Conservation (phyloP, 1,139 yeast genomes). For the Candida tetrigidarum region DNA sequence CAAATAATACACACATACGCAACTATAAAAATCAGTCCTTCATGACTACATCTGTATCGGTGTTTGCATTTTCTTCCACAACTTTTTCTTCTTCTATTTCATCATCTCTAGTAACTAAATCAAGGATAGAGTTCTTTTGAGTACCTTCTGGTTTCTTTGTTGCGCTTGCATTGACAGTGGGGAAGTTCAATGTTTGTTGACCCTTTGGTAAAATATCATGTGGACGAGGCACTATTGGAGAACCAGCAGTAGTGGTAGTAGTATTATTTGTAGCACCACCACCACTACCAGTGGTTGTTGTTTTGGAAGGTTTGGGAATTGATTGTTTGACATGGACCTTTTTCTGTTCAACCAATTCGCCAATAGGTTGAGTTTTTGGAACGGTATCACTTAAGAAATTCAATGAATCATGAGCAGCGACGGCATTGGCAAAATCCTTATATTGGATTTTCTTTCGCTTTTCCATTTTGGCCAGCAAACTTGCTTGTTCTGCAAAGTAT, state of each 20-base stretch:
- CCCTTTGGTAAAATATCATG: conserved; percentile 34
- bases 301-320: not conserved
- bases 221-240: conserved; percentile 10
- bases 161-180: conserved; percentile 15
- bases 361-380: conserved; percentile 63
- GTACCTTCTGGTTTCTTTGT: conserved; percentile 19
- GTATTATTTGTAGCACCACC: conserved; percentile 17
- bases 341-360: conserved; percentile 52
- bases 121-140: conserved; percentile 39
- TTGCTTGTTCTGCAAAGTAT: conserved; percentile 80
- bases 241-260: not conserved
- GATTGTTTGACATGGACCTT: conserved; percentile 37
- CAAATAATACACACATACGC: not conserved
- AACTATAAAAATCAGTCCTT: conserved; percentile 15
- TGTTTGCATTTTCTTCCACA: no score
- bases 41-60: conserved; percentile 23
- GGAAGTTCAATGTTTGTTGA: conserved; percentile 39
- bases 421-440: conserved; percentile 77
- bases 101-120: conserved; percentile 31
- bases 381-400: conserved; percentile 70
- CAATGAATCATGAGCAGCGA: conserved; percentile 65
- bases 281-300: conserved; percentile 1
- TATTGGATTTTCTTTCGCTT: conserved; percentile 74
- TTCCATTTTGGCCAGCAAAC: conserved; percentile 67
- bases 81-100: no score